Percentiles rank a stretch among this genome's conserved stretches.
Evolutionary conservation across 1,284 basidiomycete genomes (phyloP).

Genomic region (Ustilago xerochloae): DNA sequence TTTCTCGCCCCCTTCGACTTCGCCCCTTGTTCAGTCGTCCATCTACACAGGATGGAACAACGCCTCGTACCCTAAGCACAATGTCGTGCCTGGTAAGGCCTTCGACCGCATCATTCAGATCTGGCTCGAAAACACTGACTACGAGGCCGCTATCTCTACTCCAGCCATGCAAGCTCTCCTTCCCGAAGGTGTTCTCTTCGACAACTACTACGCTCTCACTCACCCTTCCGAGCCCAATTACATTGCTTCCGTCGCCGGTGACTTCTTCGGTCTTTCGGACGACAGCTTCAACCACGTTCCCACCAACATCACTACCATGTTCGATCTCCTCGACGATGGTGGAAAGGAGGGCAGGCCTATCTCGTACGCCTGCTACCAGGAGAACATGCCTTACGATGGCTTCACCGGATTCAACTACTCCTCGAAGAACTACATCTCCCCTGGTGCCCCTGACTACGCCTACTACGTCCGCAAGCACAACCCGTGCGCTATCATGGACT

Average conservation of each 20-base stretch:
- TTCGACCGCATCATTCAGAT: conserved; percentile 73
- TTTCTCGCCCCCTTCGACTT: conserved; percentile 69
- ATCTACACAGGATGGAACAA: conserved; percentile 70
- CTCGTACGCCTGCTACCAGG: conserved; percentile 67
- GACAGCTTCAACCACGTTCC: conserved; percentile 71
- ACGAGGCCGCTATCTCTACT: conserved; percentile 63
- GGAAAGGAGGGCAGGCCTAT: conserved; percentile 68
- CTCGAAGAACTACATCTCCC: conserved; percentile 71
- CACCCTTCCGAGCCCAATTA: conserved; percentile 75
- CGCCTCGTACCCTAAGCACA: conserved; percentile 69
- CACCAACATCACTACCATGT: conserved; percentile 73
- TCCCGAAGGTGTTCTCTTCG: conserved; percentile 70
- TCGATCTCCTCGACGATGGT: conserved; percentile 76
- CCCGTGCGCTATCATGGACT: conserved; percentile 72
- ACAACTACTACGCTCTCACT: conserved; percentile 74
- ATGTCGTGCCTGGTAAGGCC: conserved; percentile 70
- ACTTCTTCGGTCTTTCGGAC: conserved; percentile 74
- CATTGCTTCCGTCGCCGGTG: conserved; percentile 70
- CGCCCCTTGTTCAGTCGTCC: conserved; percentile 67
- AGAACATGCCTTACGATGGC: conserved; percentile 75
- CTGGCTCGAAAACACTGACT: conserved; percentile 76
- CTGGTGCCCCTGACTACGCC: conserved; percentile 69
- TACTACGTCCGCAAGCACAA: conserved; percentile 69
- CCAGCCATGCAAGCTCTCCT: conserved; percentile 72
- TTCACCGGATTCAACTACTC: conserved; percentile 71